Base-by-base conservation (phyloP, 345 rosid genomes). In the Sonneratia alba region DNA sequence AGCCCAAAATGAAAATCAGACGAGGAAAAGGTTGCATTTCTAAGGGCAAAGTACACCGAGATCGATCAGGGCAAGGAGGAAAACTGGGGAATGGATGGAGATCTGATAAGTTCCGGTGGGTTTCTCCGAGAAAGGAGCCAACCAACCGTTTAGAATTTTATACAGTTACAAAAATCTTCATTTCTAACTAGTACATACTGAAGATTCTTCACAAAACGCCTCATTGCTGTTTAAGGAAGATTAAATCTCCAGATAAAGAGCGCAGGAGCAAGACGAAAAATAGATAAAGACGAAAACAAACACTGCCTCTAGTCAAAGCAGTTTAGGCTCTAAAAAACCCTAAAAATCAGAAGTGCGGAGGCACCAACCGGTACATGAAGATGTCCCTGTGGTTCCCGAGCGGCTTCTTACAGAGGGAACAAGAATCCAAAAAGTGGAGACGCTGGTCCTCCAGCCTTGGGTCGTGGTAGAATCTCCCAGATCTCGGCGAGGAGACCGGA, bases 301-400 rank as follows among this genome's bases (percentile, higher is more conserved):
- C 15, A 18, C 34, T 61, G 36, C 8, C 59, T 1, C 1, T 18
- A 53, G 22, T 19, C 22, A 6, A n/a, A 3, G 22, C 59, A 53
- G 22, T 3, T 53, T 53, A 6, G n/a, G 59, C 1, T 6, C 9
- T 1, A 4, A 53, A 53, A 7, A 21, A 0, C 59, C 18, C 59
- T 0, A 53, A 19, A 3, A 18, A 3, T 4, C 22, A 18, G 59
- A 21, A 21, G 59, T 3, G 2, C 61, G 7, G 7, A 62, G 38
- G 6, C 36, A 66, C 80, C 49, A 37, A 88, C 97, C 94, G 86
- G 84, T 91, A 91, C 97, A 89, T 91, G 67, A 75, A 91, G 87
- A 91, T 91, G 83, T 91, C 97, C 74, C 78, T 82, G 88, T 86
- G 84, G 71, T 74, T 82, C 64, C 88, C 87, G n/a, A 91, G 88